Evolutionary conservation across 106 monocot species (phyloP).

Genomic region (Narthecium ossifragum): DNA sequence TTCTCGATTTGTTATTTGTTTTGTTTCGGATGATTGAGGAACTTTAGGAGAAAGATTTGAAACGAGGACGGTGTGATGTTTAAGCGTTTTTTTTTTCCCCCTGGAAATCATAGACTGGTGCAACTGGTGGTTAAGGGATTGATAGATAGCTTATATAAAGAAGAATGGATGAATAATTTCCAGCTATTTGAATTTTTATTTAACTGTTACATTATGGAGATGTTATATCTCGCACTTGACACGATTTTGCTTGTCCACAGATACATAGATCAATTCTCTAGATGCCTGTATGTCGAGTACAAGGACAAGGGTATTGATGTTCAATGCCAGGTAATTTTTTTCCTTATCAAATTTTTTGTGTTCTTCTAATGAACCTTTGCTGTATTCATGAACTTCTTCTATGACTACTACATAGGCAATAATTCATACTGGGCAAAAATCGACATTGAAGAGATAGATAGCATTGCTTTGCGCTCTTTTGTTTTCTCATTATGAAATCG

Average conservation of each 20-base stretch:
- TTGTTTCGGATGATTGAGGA: neutral
- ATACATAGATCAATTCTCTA: constrained; percentile 82
- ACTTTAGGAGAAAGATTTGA: neutral
- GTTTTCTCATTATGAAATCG: neutral
- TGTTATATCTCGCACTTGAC: neutral
- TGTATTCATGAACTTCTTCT: too few species aligned
- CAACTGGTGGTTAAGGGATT: neutral
- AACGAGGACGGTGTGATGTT: neutral
- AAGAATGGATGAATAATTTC: neutral
- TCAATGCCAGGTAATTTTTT: constrained; percentile 77
- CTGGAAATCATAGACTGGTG: too few species aligned
- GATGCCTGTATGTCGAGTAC: constrained; percentile 77
- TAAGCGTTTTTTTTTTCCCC: neutral
- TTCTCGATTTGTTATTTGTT: neutral
- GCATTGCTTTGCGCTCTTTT: neutral
- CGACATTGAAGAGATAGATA: neutral
- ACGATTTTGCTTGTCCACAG: constrained; percentile 26
- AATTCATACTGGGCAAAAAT: neutral
- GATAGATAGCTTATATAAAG: neutral
- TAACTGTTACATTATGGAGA: neutral
- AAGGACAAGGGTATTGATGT: constrained; percentile 89
- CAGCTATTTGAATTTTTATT: neutral
- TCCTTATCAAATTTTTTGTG: neutral
- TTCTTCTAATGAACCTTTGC: neutral
- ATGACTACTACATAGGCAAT: neutral